phyloP scores from a whole-genome alignment of 163 green algal genomes.

The Scenedesmus sp. region DNA sequence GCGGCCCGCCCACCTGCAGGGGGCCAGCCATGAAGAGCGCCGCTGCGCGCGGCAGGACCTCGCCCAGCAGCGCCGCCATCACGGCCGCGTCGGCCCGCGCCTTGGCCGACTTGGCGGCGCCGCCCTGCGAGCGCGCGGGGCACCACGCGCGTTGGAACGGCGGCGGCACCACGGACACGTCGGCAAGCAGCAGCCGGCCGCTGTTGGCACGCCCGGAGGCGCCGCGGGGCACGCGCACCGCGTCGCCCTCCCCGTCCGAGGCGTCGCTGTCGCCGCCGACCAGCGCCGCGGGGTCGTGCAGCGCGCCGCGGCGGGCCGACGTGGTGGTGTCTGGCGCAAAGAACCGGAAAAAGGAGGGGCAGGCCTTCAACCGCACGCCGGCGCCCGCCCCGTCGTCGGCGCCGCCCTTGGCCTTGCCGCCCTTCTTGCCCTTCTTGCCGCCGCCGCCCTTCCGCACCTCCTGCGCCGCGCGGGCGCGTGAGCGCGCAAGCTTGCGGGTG shows the following conservation, averaged over 20 bases:
- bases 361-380: conserved; percentile 23
- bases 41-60: conserved; percentile 31
- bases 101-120: conserved; percentile 20
- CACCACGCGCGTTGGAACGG: background rate
- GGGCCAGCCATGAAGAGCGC: conserved; percentile 39
- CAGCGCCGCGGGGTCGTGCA: conserved; percentile 20
- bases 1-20: conserved; percentile 27
- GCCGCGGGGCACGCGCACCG: background rate
- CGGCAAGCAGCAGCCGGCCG: too few relatives aligned
- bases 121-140: background rate
- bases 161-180: too few relatives aligned
- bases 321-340: conserved; percentile 28
- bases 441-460: conserved; percentile 6
- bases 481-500: background rate
- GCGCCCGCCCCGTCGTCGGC: conserved; percentile 2
- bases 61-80: conserved; percentile 15
- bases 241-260: conserved; percentile 11
- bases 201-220: too few relatives aligned
- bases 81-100: conserved; percentile 4
- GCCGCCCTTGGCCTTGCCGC: background rate
- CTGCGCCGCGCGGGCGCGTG: too few relatives aligned
- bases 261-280: conserved; percentile 1
- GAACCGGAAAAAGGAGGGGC: conserved; percentile 34
- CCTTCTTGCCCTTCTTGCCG: conserved; percentile 20
- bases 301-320: conserved; percentile 4